Conservation (phyloP, 192 early-diverging fungal genomes). For the Entomortierella beljakovae region DNA sequence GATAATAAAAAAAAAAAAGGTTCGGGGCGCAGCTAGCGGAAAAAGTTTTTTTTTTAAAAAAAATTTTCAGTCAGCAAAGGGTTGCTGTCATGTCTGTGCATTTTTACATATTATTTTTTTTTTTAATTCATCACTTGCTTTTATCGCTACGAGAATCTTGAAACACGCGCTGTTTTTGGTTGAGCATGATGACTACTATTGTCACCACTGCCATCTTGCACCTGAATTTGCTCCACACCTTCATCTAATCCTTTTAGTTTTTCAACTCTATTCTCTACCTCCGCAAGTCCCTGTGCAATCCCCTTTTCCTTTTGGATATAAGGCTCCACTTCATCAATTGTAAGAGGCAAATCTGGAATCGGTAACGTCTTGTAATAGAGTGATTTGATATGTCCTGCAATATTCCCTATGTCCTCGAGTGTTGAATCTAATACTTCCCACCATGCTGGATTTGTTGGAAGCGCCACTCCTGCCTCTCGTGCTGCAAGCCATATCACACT, state of each 20-base stretch:
- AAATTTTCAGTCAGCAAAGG: not conserved
- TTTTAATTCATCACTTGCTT: not conserved
- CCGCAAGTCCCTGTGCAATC: not conserved
- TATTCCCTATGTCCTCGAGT: conserved; percentile 72
- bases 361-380: conserved; percentile 66
- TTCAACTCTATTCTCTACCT: not conserved
- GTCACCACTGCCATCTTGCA: not conserved
- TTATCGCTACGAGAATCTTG: conserved; percentile 6
- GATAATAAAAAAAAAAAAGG: not conserved
- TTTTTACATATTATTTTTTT: not conserved
- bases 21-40: not conserved
- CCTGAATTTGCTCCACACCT: not conserved
- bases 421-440: conserved; percentile 87
- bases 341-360: conserved; percentile 66
- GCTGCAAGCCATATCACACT: conserved; percentile 89
- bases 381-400: conserved; percentile 70
- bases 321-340: conserved; percentile 63
- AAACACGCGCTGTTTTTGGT: not conserved
- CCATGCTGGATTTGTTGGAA: conserved; percentile 87
- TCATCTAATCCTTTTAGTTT: not conserved
- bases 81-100: not conserved
- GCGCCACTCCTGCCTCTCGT: conserved; percentile 65
- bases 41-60: not conserved
- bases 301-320: conserved; percentile 29
- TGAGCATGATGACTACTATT: not conserved